Evolutionary conservation across 768 basidiomycete species (phyloP), one percentile per base, ranked within the genome.

Genomic region (Cyclocybe cylindracea): DNA sequence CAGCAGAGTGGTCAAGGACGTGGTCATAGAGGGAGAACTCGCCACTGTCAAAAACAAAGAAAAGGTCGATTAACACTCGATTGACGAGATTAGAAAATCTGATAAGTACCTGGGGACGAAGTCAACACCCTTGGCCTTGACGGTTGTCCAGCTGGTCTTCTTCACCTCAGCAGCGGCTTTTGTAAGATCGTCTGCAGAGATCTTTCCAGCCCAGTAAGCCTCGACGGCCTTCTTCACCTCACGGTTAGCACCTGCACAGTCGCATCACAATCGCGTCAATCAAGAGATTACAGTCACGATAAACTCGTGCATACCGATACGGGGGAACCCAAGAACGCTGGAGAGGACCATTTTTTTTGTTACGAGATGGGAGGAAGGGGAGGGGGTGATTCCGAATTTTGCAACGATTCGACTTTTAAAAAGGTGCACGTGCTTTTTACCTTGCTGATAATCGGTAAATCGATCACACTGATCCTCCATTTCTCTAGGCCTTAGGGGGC

Each of bases 11-110:
- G 76, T 98, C 96, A 64, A 98, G 86, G 69, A 98, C 92, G 71
- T 98, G 96, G 74, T 98, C 96, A 72, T 98, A 99, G 56, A 99
- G 85, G 33, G 97, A 90, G 73, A 99, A 99, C 68, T 98, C 97
- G 65, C 96, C 96, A 65, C 97, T 99, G 44, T 46, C 53, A 46
- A 39, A 53, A 53, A 51, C 56, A 39, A 60, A 55, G 48, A 52
- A 35, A 35, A 39, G 54, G 40, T 50, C 54, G 50, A 49, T 43
- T 39, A 50, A n/a, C 16, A 14, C 10, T 50, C 35, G 33, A 34
- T 44, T 46, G 46, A 64, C 60, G 58, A 59, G 53, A 41, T 34
- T 34, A 37, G 46, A 44, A 46, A 44, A 58, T 42, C 49, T 24
- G 44, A 56, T 41, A 43, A 69, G 50, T 57, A 95, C 96, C 94